phyloP scores from a whole-genome alignment of 805 yeast genomes.

The Cyberlindnera japonica region DNA sequence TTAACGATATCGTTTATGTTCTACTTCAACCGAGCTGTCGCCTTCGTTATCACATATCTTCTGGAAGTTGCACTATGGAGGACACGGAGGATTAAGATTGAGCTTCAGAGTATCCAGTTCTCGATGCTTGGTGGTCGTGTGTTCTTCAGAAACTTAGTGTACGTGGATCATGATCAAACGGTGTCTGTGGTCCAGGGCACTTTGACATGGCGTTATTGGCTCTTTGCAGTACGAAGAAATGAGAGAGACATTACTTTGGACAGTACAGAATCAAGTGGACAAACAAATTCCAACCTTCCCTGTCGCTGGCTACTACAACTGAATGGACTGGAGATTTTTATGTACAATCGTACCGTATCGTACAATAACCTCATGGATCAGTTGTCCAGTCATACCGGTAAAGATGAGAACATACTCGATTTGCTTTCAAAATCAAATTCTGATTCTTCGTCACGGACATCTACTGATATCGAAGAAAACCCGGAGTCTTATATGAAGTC shows the following conservation, averaged over 20 bases:
- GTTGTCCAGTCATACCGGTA: conserved; percentile 23
- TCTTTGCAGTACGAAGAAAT: conserved; percentile 38
- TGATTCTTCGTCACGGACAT: conserved; percentile 12
- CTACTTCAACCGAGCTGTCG: conserved; percentile 72
- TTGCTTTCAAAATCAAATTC: conserved; percentile 13
- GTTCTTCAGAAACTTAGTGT: conserved; percentile 68
- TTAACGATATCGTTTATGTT: conserved; percentile 63
- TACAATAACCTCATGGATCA: conserved; percentile 59
- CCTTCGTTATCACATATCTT: conserved; percentile 48
- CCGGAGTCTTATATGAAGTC: conserved; percentile 6
- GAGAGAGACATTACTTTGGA: conserved; percentile 10
- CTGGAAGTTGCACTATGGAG: conserved; percentile 63
- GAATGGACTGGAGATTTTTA: conserved; percentile 79
- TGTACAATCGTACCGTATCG: conserved; percentile 76
- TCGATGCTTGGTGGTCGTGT: conserved; percentile 82
- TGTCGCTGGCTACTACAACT: conserved; percentile 53
- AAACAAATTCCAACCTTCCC: conserved; percentile 47
- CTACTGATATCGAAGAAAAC: conserved; percentile 3
- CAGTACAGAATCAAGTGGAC: conserved; percentile 20
- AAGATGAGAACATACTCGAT: conserved; percentile 14
- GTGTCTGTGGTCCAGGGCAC: conserved; percentile 66
- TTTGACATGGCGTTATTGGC: conserved; percentile 92
- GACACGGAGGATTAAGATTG: conserved; percentile 50
- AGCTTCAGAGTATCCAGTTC: conserved; percentile 69
- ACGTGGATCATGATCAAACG: conserved; percentile 72